Evolutionary conservation across 75 land plant species (phyloP).

Genomic region (Pinus albicaulis): DNA sequence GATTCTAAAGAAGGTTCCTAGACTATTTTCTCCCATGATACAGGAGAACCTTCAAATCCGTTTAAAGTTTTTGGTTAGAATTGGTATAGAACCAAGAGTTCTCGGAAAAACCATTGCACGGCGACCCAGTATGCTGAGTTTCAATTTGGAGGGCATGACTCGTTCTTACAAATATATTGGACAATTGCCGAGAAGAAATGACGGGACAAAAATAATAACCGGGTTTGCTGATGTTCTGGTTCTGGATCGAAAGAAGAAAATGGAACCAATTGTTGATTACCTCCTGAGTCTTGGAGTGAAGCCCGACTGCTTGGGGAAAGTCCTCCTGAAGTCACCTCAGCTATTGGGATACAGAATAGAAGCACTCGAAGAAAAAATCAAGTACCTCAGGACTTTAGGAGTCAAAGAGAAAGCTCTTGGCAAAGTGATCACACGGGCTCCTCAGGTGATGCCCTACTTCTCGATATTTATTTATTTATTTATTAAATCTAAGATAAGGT

Average conservation of each 20-base stretch:
- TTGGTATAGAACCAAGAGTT: conserved; percentile 20
- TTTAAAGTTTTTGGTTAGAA: conserved; percentile 21
- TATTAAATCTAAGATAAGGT: too few relatives aligned
- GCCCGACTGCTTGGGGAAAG: too few relatives aligned
- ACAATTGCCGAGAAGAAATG: conserved; percentile 9
- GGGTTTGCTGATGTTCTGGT: conserved; percentile 35
- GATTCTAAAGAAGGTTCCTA: conserved; percentile 21
- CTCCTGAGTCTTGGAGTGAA: not conserved
- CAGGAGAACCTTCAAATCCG: conserved; percentile 18
- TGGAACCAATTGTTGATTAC: conserved; percentile 27
- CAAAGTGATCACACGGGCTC: too few relatives aligned
- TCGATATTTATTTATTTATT: too few relatives aligned
- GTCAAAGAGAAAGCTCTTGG: too few relatives aligned
- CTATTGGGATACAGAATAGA: too few relatives aligned
- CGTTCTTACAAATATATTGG: conserved; percentile 14
- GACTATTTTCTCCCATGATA: conserved; percentile 25
- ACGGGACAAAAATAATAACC: conserved; percentile 20
- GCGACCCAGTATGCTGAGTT: conserved; percentile 23
- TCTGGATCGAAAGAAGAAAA: conserved; percentile 21
- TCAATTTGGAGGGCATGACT: conserved; percentile 16
- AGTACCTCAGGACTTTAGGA: too few relatives aligned
- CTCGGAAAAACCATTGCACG: conserved; percentile 29
- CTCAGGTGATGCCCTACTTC: too few relatives aligned
- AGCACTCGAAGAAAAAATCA: too few relatives aligned
- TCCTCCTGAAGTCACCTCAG: too few relatives aligned